Conservation (phyloP, 495 filamentous ascomycete species). For the Aspergillus coremiiformis region DNA sequence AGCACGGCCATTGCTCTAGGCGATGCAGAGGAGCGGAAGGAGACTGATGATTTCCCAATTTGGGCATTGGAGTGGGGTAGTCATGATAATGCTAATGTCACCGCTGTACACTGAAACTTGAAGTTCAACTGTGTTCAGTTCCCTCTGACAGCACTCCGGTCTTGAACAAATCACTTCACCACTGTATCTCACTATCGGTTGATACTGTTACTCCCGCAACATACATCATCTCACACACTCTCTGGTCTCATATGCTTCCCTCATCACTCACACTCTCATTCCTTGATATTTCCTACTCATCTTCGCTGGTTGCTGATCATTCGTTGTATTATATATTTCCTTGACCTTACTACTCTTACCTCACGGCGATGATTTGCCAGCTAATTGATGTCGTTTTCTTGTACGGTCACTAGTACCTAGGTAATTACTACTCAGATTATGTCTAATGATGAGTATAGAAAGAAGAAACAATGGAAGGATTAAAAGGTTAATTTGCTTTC, state of each 20-base stretch:
- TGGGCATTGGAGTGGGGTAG: conserved; percentile 37
- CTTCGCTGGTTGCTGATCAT: not conserved
- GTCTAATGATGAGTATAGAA: no score
- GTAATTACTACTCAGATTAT: no score
- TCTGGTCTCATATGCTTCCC: not conserved
- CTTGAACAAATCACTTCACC: not conserved
- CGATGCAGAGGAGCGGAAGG: conserved; percentile 17
- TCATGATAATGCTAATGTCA: conserved; percentile 25
- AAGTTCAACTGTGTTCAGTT: not conserved
- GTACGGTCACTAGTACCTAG: no score
- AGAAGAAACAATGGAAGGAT: no score
- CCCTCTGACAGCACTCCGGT: not conserved
- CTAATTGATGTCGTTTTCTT: not conserved
- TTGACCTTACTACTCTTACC: not conserved
- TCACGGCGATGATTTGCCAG: not conserved
- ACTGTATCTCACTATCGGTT: not conserved
- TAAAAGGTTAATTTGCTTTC: no score
- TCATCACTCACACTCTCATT: not conserved
- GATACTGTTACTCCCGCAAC: not conserved
- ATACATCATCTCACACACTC: not conserved
- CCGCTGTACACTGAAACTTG: conserved; percentile 37
- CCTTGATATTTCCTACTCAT: not conserved
- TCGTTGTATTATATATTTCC: not conserved
- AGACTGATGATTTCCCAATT: conserved; percentile 28
- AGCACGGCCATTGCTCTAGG: conserved; percentile 36